These are phyloP conservation scores for Penicillium atrosanguineum DNA, from an alignment of 495 filamentous ascomycete genomes.

Conservation along the genomic window DNA sequence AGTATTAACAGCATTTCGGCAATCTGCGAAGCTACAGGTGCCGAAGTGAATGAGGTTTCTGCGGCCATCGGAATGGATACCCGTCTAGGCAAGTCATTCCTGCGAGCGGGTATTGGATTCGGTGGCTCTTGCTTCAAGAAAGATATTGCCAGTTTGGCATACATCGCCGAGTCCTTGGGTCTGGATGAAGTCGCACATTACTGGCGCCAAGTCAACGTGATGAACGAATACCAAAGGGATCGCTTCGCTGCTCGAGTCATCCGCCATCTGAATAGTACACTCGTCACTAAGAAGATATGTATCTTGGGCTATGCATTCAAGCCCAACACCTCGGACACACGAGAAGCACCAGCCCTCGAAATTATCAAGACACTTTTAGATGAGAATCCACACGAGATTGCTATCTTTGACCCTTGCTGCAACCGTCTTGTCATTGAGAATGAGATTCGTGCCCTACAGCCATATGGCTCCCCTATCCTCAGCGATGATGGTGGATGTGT, in stretches of 20 bases:
- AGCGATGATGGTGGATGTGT: conserved; percentile 18
- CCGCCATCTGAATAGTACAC: conserved; percentile 60
- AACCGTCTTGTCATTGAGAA: conserved; percentile 37
- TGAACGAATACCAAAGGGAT: conserved; percentile 72
- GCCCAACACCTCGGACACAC: conserved; percentile 70
- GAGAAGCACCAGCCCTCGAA: conserved; percentile 65
- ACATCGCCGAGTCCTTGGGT: conserved; percentile 63
- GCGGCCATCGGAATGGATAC: conserved; percentile 65
- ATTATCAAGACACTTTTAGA: conserved; percentile 61
- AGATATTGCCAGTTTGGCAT: conserved; percentile 73
- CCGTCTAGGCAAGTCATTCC: conserved; percentile 64
- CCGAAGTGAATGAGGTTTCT: conserved; percentile 67
- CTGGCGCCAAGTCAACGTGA: conserved; percentile 65
- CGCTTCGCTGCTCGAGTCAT: conserved; percentile 59
- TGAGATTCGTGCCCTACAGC: conserved; percentile 21
- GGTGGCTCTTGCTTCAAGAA: conserved; percentile 76
- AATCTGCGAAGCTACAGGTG: conserved; percentile 73
- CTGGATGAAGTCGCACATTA: conserved; percentile 70
- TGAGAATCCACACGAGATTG: conserved; percentile 54
- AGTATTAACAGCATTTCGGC: conserved; percentile 76
- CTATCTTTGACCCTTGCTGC: conserved; percentile 70
- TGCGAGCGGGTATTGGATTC: conserved; percentile 71
- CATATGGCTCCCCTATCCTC: conserved; percentile 3
- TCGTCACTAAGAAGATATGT: conserved; percentile 66
- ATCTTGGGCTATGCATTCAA: conserved; percentile 77